phyloP scores from a whole-genome alignment of 352 stramenopile genomes.

The Peronospora tabacina region DNA sequence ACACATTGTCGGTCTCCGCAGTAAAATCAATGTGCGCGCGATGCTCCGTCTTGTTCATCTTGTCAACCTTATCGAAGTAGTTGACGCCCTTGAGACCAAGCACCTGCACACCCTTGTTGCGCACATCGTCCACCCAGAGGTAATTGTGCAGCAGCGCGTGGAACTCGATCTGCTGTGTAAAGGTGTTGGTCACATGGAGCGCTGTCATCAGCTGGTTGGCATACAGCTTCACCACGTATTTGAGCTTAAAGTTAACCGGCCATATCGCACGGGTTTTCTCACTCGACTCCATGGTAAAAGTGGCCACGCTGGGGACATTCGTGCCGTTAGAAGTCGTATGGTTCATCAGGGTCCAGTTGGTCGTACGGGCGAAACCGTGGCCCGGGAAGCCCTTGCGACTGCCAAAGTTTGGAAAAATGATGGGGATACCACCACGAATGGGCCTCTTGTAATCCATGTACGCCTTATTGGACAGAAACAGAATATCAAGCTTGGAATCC shows the following conservation, averaged over 20 bases:
- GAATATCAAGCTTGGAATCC: slow-evolving; percentile 39
- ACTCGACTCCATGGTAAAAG: slow-evolving; percentile 31
- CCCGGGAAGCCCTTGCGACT: slow-evolving; percentile 39
- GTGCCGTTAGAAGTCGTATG: slow-evolving; percentile 8
- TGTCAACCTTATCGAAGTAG: slow-evolving; percentile 85
- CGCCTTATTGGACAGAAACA: slow-evolving; percentile 82
- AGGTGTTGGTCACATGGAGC: slow-evolving; percentile 84
- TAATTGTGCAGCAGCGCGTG: slow-evolving; percentile 94
- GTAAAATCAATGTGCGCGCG: slow-evolving; percentile 40
- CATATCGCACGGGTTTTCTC: slow-evolving; percentile 30
- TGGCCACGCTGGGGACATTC: slow-evolving; percentile 19
- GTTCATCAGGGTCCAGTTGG: slow-evolving; percentile 31
- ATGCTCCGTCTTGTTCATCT: slow-evolving; percentile 49
- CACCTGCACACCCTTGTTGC: slow-evolving; percentile 45
- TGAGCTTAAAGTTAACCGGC: slow-evolving; percentile 50
- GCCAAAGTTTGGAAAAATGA: slow-evolving; percentile 91
- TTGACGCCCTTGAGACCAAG: slow-evolving; percentile 77
- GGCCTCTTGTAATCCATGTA: slow-evolving; percentile 79
- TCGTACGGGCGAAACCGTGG: slow-evolving; percentile 84
- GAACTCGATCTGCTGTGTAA: slow-evolving; percentile 75
- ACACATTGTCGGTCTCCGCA: slow-evolving; percentile 82
- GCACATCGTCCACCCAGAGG: slow-evolving; percentile 76
- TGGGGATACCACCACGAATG: slow-evolving; percentile 85
- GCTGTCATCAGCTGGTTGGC: slow-evolving; percentile 54
- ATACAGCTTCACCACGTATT: slow-evolving; percentile 67